These are phyloP conservation scores for Aspergillus kassunensis DNA, from an alignment of 495 filamentous ascomycete species.

Conservation along the genomic window DNA sequence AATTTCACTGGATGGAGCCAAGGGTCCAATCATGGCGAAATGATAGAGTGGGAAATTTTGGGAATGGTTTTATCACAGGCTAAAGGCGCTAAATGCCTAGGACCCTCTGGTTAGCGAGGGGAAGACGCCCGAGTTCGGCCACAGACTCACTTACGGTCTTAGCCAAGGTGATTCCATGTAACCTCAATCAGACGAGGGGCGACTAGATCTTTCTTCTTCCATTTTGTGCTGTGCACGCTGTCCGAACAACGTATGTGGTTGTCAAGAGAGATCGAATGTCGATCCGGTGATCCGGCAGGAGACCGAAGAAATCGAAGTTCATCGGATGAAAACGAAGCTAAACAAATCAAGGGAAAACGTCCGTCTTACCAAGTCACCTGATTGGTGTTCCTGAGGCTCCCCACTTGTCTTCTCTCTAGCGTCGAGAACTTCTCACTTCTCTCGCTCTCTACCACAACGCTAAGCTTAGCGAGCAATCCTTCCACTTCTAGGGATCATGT, in stretches of 20 bases:
- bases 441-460: not conserved
- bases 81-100: not conserved
- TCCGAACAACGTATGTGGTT: too few species aligned
- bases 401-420: too few species aligned
- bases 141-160: not conserved
- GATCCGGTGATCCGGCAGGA: conserved; percentile 14
- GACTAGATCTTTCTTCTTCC: too few species aligned
- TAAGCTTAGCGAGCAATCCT: conserved; percentile 4
- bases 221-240: too few species aligned
- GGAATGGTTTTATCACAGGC: conserved; percentile 1
- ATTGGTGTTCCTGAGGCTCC: conserved; percentile 18
- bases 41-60: not conserved
- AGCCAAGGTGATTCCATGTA: too few species aligned
- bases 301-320: not conserved
- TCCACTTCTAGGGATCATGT: not conserved
- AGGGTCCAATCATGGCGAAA: not conserved
- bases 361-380: too few species aligned
- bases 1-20: conserved; percentile 1
- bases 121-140: not conserved
- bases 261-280: conserved; percentile 6
- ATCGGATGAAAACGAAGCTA: too few species aligned
- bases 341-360: not conserved
- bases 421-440: not conserved
- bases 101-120: not conserved
- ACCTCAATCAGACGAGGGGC: too few species aligned